phyloP scores from a whole-genome alignment of 129 eudicot genomes.

The Helichrysum umbraculigerum region DNA sequence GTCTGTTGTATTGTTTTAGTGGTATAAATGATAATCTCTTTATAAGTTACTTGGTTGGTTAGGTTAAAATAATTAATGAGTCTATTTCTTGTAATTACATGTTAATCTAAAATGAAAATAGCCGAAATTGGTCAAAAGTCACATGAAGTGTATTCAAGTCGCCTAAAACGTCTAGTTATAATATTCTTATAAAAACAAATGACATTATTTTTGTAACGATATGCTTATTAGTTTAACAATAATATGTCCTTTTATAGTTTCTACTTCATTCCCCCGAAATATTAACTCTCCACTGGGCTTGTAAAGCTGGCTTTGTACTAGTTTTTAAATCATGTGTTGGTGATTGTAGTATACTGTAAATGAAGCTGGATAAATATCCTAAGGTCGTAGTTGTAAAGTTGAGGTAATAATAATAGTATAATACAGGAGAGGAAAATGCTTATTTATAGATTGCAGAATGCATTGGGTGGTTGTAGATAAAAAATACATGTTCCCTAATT shows the following conservation, averaged over 20 bases:
- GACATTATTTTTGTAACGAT: not conserved
- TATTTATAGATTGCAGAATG: not conserved
- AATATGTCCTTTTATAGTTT: not conserved
- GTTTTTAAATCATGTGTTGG: not conserved
- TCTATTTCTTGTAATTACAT: not conserved
- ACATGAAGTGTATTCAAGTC: not conserved
- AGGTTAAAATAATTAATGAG: not conserved
- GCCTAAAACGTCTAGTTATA: not conserved
- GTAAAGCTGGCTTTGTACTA: not conserved
- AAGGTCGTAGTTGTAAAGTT: not conserved
- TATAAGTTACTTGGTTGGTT: not conserved
- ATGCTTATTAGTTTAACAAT: not conserved
- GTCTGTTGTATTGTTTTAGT: not conserved
- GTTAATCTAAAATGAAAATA: not conserved
- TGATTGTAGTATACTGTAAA: not conserved
- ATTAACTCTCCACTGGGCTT: no score
- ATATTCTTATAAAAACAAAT: not conserved
- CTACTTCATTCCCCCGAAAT: not conserved
- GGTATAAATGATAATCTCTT: not conserved
- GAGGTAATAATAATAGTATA: not conserved
- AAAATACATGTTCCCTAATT: not conserved
- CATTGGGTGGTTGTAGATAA: not conserved
- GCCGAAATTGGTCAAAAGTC: not conserved
- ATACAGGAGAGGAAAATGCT: not conserved
- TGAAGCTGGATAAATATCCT: not conserved